Evolutionary conservation across 2,329 filamentous ascomycete genomes (phyloP).

Genomic region (Emericellopsis atlantica): DNA sequence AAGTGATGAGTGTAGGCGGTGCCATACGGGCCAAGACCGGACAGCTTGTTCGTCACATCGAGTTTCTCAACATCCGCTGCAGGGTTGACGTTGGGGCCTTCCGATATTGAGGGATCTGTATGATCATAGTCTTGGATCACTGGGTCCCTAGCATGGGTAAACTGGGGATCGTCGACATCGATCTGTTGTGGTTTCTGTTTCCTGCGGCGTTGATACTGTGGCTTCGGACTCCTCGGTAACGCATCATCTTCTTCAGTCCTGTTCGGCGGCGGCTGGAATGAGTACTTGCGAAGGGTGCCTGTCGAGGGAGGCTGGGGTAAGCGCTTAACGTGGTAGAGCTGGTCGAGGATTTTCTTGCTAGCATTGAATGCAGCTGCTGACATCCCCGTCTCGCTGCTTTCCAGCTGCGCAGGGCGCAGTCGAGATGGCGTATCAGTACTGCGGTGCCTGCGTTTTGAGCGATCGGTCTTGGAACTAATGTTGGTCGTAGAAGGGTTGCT

Average conservation of each 20-base stretch:
- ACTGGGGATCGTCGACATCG: slow-evolving; percentile 38
- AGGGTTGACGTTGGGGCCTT: background rate
- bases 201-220: slow-evolving; percentile 24
- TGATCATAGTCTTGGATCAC: slow-evolving; percentile 13
- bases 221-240: background rate
- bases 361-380: slow-evolving; percentile 29
- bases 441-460: too few species aligned
- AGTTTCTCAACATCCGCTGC: too few species aligned
- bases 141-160: slow-evolving; percentile 39
- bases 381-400: slow-evolving; percentile 27
- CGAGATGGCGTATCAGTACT: background rate
- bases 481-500: too few species aligned
- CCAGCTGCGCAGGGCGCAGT: slow-evolving; percentile 33
- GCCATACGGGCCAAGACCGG: slow-evolving; percentile 46
- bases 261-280: too few species aligned
- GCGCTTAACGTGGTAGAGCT: background rate
- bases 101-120: background rate
- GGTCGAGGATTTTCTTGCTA: slow-evolving; percentile 29
- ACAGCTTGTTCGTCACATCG: slow-evolving; percentile 19
- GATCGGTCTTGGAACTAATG: too few species aligned
- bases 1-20: slow-evolving; percentile 51
- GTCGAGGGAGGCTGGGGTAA: background rate
- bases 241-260: too few species aligned
- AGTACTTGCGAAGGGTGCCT: too few species aligned
- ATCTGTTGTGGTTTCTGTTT: slow-evolving; percentile 26